Conservation (phyloP, 1,139 yeast species). For the Debaryomycetaceae sp. region DNA sequence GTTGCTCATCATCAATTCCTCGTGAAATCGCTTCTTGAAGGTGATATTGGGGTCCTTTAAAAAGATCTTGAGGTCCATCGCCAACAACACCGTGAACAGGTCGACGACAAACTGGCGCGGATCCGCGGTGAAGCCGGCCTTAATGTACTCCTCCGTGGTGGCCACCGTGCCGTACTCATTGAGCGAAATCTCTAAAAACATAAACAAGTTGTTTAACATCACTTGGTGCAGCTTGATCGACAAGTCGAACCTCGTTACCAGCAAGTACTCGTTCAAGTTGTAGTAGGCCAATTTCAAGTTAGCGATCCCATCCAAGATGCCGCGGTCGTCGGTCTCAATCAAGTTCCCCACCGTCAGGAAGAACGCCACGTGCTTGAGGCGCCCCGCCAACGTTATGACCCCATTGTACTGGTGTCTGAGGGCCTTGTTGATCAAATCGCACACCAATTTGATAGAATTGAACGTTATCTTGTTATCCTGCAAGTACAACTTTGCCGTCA, state of each 20-base stretch:
- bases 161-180: conserved; percentile 45
- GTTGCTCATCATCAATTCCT: conserved; percentile 51
- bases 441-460: conserved; percentile 43
- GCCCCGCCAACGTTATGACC: conserved; percentile 39
- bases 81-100: conserved; percentile 37
- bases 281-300: conserved; percentile 34
- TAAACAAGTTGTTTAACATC: conserved; percentile 39
- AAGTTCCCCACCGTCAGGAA: conserved; percentile 39
- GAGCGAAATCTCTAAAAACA: conserved; percentile 37
- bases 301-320: conserved; percentile 29
- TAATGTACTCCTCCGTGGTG: conserved; percentile 40
- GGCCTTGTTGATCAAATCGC: conserved; percentile 42
- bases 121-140: conserved; percentile 45
- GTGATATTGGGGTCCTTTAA: conserved; percentile 53
- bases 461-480: conserved; percentile 44
- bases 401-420: conserved; percentile 36
- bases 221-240: conserved; percentile 38
- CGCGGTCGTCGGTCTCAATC: conserved; percentile 36
- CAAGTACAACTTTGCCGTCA: conserved; percentile 36
- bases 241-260: conserved; percentile 34
- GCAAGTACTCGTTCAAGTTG: conserved; percentile 36
- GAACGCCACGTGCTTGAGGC: conserved; percentile 43
- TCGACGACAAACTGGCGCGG: conserved; percentile 40
- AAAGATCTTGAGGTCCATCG: conserved; percentile 50
- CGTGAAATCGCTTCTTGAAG: conserved; percentile 55